phyloP scores from a whole-genome alignment of 2,329 filamentous ascomycete genomes.

The Stromatinia cepivora region DNA sequence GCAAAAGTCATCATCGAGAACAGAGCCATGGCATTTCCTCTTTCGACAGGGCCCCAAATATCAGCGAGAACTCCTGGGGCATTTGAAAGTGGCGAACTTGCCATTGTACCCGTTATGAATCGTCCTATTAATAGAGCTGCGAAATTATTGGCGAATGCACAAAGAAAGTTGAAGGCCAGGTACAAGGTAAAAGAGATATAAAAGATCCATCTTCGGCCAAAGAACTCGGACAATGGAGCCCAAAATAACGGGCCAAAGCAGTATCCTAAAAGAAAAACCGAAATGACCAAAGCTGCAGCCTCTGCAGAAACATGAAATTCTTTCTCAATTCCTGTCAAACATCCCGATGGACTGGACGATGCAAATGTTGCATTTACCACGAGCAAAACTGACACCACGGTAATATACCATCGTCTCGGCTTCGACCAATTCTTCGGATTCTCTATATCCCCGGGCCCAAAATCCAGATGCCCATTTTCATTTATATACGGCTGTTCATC shows the following conservation, averaged over 20 bases:
- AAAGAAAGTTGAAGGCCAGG: slow-evolving; percentile 62
- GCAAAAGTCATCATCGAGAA: slow-evolving; percentile 65
- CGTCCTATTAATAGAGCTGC: slow-evolving; percentile 62
- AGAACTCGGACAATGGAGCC: slow-evolving; percentile 51
- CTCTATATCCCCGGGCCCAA: slow-evolving; percentile 47
- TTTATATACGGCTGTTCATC: slow-evolving; percentile 29
- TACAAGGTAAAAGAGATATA: slow-evolving; percentile 58
- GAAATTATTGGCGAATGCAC: slow-evolving; percentile 58
- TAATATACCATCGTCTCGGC: slow-evolving; percentile 45
- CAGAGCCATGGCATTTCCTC: slow-evolving; percentile 60
- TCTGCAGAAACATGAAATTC: slow-evolving; percentile 44
- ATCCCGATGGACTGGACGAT: slow-evolving; percentile 46
- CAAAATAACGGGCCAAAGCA: slow-evolving; percentile 49
- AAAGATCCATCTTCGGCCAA: slow-evolving; percentile 61
- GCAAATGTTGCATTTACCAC: slow-evolving; percentile 47
- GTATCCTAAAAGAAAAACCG: slow-evolving; percentile 49
- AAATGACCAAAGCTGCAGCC: slow-evolving; percentile 46
- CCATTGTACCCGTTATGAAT: slow-evolving; percentile 65
- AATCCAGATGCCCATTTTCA: slow-evolving; percentile 41
- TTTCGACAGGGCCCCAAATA: slow-evolving; percentile 54
- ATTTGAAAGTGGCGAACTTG: slow-evolving; percentile 61
- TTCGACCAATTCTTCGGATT: slow-evolving; percentile 46
- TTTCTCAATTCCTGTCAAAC: slow-evolving; percentile 42
- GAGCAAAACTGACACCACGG: slow-evolving; percentile 43
- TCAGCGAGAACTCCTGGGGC: slow-evolving; percentile 63